These are phyloP conservation scores for Coffea eugenioides DNA, from an alignment of 257 asterid genomes.

Conservation along the genomic window DNA sequence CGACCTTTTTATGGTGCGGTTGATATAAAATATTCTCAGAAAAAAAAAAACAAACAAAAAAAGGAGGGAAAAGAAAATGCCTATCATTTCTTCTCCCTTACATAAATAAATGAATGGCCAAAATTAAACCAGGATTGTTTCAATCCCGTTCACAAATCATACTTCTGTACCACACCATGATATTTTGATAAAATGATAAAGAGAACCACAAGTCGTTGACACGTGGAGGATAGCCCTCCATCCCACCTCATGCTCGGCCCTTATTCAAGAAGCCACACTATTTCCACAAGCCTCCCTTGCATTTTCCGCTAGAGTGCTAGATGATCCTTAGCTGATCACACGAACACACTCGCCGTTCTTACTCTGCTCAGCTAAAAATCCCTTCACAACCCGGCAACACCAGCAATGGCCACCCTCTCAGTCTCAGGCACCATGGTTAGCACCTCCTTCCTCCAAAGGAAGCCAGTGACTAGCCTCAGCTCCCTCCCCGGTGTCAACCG, in stretches of 20 bases:
- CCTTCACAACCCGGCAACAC: not conserved
- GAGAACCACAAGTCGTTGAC: slow-evolving; percentile 16
- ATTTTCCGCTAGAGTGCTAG: not conserved
- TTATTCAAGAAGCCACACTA: slow-evolving; percentile 32
- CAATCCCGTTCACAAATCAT: slow-evolving; percentile 5
- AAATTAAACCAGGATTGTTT: not conserved
- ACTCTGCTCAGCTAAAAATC: not conserved
- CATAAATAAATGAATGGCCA: slow-evolving; percentile 20
- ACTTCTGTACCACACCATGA: not conserved
- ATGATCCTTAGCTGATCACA: not conserved
- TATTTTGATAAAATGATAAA: slow-evolving; percentile 17
- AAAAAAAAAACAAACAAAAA: not conserved
- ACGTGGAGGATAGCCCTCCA: slow-evolving; percentile 26
- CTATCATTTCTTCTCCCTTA: not conserved
- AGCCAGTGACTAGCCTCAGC: slow-evolving; percentile 41
- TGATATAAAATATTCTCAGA: not conserved
- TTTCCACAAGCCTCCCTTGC: slow-evolving; percentile 41
- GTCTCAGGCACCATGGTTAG: slow-evolving; percentile 51
- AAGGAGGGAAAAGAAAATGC: not conserved
- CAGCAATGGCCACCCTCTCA: slow-evolving; percentile 53
- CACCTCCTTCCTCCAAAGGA: slow-evolving; percentile 55
- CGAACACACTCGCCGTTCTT: not conserved
- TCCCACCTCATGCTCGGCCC: not conserved
- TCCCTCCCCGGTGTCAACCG: slow-evolving; percentile 26
- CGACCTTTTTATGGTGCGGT: not conserved